Evolutionary conservation across 2,329 filamentous ascomycete species (phyloP).

Genomic region (Thelonectria blattea): DNA sequence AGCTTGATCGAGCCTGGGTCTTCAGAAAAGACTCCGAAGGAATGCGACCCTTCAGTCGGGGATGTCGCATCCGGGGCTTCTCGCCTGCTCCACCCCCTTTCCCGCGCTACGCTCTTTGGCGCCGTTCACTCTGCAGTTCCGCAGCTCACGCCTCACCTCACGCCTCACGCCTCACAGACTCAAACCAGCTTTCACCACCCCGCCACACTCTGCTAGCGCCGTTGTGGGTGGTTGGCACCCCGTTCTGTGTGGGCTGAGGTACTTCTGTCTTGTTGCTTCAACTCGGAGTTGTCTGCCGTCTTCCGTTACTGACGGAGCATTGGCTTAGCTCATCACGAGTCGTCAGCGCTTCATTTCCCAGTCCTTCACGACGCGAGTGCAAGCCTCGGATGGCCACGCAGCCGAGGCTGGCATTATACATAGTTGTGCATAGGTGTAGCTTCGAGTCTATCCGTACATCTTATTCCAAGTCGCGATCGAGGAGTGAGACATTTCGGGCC

Average conservation of each 20-base stretch:
- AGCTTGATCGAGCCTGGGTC: constrained; percentile 17
- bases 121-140: neutral
- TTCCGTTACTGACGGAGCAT: constrained; percentile 22
- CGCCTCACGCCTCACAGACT: constrained; percentile 15
- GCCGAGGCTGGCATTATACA: constrained; percentile 23
- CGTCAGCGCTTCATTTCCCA: constrained; percentile 36
- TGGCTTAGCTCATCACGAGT: constrained; percentile 21
- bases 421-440: neutral
- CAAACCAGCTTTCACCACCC: constrained; percentile 25
- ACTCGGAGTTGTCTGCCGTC: constrained; percentile 22
- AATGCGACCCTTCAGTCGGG: constrained; percentile 21
- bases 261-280: constrained; percentile 29
- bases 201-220: constrained; percentile 28
- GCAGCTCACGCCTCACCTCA: constrained; percentile 1
- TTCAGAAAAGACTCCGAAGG: constrained; percentile 13
- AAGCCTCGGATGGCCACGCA: constrained; percentile 31
- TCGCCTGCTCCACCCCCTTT: constrained; percentile 9
- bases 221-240: constrained; percentile 19
- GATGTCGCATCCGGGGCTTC: constrained; percentile 13
- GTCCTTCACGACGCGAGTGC: constrained; percentile 26
- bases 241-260: constrained; percentile 26
- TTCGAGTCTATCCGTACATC: neutral
- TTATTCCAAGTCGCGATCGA: neutral
- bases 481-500: neutral
- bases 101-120: neutral